Percentiles rank a stretch among this genome's conserved stretches.
These are phyloP conservation scores for Cystoisospora suis DNA, from an alignment of 169 alveolate species.

Conservation along the genomic window DNA sequence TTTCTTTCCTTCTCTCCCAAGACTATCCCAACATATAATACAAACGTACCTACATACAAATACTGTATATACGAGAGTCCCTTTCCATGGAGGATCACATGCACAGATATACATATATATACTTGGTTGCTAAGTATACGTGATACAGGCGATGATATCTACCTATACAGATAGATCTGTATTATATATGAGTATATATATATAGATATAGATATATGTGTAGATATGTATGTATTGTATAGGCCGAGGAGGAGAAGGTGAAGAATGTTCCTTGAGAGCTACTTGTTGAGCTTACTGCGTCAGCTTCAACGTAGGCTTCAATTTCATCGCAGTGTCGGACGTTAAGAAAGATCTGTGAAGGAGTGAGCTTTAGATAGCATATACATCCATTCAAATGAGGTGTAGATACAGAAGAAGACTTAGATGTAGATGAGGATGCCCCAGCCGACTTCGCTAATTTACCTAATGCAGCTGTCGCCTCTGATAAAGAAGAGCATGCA, in stretches of 20 bases:
- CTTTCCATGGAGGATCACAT: too few species aligned
- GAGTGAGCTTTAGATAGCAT: conserved; percentile 17
- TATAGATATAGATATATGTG: too few species aligned
- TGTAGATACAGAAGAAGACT: neutral
- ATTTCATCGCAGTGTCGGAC: conserved; percentile 17
- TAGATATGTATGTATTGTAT: too few species aligned
- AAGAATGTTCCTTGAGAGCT: neutral
- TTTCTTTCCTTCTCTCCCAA: too few species aligned
- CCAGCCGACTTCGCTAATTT: neutral
- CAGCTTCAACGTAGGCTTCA: conserved; percentile 33
- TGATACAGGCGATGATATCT: too few species aligned
- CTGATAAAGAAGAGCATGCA: neutral
- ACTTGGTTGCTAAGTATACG: too few species aligned
- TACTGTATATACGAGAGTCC: too few species aligned
- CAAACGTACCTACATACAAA: too few species aligned
- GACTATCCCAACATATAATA: too few species aligned
- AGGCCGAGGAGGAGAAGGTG: neutral
- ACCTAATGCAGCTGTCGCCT: neutral
- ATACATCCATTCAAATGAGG: neutral
- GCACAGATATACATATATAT: too few species aligned
- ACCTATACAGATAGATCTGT: too few species aligned
- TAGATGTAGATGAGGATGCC: neutral
- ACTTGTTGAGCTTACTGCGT: neutral
- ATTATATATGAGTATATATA: too few species aligned
- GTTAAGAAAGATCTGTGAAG: neutral